These are phyloP conservation scores for Vanderwaltozyma verrucispora DNA, from an alignment of 805 yeast species.

Conservation along the genomic window DNA sequence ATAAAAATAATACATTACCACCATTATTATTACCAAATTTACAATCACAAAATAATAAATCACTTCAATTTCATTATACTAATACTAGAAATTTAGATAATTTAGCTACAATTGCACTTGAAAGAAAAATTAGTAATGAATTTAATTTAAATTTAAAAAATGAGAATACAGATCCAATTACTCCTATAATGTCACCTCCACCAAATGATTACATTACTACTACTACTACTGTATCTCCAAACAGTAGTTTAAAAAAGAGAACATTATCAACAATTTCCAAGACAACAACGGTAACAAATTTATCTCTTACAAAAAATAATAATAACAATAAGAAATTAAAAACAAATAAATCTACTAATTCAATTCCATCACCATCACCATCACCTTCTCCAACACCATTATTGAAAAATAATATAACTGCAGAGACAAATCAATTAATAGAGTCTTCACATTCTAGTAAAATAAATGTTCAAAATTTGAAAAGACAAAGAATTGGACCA, in stretches of 20 bases:
- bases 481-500: conserved; percentile 64
- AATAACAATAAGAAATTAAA: no score
- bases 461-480: conserved; percentile 2
- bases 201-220: neutral
- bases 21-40: conserved; percentile 24
- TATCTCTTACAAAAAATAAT: no score
- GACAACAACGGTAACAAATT: no score
- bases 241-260: neutral
- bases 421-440: no score
- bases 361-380: conserved; percentile 1
- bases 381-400: neutral
- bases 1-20: conserved; percentile 20
- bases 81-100: conserved; percentile 1
- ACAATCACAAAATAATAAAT: neutral
- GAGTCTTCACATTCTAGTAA: no score
- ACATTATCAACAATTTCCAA: no score
- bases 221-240: neutral
- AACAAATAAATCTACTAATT: neutral
- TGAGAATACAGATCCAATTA: neutral
- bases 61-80: neutral
- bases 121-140: neutral
- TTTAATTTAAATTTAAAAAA: no score
- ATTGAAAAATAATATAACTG: neutral
- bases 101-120: conserved; percentile 2
- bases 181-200: neutral